Base-by-base conservation (phyloP, 192 early-diverging fungal species). In the Coemansia sp. region DNA sequence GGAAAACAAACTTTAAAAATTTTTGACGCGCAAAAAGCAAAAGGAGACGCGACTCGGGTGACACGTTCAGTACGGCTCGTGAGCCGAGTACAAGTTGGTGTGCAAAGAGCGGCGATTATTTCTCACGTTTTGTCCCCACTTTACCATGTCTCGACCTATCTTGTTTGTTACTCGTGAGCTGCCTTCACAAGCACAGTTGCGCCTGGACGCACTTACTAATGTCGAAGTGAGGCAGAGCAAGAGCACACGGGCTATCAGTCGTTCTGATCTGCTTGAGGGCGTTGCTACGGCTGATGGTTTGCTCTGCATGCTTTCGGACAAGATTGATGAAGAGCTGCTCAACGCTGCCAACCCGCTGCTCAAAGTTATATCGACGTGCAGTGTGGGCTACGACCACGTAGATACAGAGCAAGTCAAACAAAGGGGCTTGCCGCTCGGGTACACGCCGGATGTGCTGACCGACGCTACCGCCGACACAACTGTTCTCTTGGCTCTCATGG, bases 371-470 rank as follows among this genome's bases (percentile, higher is more conserved):
- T 92, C 92, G 3, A 94, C 93, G 0, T 78, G 90, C 67, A 89
- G 86, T 37, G 93, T 93, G 17, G 93, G 93, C 17, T 90, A 87
- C 73, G 92, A 95, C 60, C 93, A 95, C 62, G 87, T 95, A 19
- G 87, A 90, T 62, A 58, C 85, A 0, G 60, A 58, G 5, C 85
- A 79, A 6, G 63, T 88, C 15, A 68, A 84, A 19, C 10, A 29
- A 11, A 73, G 75, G 7, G 76, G 76, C 2, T 70, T 93, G n/a
- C 45, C 51, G 15, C 62, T 96, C 5, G 93, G 93, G 4, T 86
- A 91, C 66, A 96, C 94, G 1, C 92, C 94, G 5, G 89, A 89
- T 57, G 94, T 94, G 1, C 78, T 94, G 39, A 96, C 94, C 0
- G 92, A 94, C 60, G 93, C 93, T 0, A 90, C 89, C 11, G 94